Percentiles rank a stretch among this genome's conserved stretches.
These are phyloP conservation scores for Pseudocercospora musae DNA, from an alignment of 2,329 filamentous ascomycete species.

Conservation along the genomic window DNA sequence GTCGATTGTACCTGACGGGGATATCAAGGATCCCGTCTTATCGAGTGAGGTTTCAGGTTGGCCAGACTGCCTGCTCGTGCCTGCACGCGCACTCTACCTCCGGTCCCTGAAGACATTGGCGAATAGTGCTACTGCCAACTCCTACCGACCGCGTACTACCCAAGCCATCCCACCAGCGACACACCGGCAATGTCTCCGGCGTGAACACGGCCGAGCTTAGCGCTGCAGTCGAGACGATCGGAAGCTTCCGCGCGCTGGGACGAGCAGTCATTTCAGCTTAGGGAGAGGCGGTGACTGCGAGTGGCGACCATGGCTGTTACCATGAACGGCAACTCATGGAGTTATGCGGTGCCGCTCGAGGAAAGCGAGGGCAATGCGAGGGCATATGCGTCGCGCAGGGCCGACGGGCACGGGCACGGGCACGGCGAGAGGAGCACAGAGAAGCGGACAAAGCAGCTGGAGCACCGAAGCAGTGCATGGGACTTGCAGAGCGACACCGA, in stretches of 20 bases:
- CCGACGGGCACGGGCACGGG: neutral
- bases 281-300: neutral
- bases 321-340: constrained; percentile 20
- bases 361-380: constrained; percentile 24
- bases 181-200: neutral
- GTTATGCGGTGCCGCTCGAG: constrained; percentile 24
- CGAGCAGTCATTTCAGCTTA: neutral
- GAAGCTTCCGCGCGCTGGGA: constrained; percentile 2
- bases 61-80: neutral
- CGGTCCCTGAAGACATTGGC: neutral
- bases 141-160: neutral
- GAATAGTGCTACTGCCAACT: neutral
- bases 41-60: neutral
- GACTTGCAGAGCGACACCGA: constrained; percentile 30
- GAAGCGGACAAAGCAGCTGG: constrained; percentile 10
- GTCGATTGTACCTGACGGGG: constrained; percentile 1
- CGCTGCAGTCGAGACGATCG: constrained; percentile 1
- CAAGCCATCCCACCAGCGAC: neutral
- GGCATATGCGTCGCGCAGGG: constrained; percentile 2
- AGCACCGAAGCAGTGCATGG: constrained; percentile 20
- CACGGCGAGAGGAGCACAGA: constrained; percentile 2
- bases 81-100: neutral
- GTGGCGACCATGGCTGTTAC: constrained; percentile 2
- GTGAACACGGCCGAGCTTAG: constrained; percentile 3
- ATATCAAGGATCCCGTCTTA: neutral